Evolutionary conservation across 345 rosid genomes (phyloP).

Genomic region (Camelina neglecta): DNA sequence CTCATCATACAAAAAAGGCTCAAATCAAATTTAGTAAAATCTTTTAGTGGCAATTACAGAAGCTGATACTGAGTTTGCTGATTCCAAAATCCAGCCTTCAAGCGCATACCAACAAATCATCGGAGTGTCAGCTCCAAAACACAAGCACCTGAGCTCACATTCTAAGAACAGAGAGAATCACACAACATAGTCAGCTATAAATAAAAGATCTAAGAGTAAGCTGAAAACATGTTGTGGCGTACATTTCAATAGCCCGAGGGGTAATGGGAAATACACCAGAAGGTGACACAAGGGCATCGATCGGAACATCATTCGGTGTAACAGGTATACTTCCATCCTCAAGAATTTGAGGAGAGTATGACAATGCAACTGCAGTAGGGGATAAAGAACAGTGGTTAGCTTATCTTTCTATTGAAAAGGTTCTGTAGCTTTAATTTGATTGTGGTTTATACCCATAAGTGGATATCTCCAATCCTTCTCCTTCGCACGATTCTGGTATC

Average conservation of each 20-base stretch:
- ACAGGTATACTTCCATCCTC: constrained; percentile 72
- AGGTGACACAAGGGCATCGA: constrained; percentile 83
- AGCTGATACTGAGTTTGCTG: constrained; percentile 7
- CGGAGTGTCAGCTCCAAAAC: constrained; percentile 24
- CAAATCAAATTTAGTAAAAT: neutral
- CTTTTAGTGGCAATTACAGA: neutral
- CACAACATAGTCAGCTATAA: constrained; percentile 3
- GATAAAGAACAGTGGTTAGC: neutral
- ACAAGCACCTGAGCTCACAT: constrained; percentile 39
- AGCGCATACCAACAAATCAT: constrained; percentile 8
- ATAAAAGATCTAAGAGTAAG: constrained; percentile 3
- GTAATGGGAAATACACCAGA: constrained; percentile 69
- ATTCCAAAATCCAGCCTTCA: constrained; percentile 23
- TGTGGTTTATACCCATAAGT: constrained; percentile 60
- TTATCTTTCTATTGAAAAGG: constrained; percentile 8
- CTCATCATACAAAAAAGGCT: constrained; percentile 25
- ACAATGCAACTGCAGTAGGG: constrained; percentile 75
- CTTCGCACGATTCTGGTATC: constrained; percentile 72
- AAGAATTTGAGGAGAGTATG: constrained; percentile 82
- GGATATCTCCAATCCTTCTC: constrained; percentile 76
- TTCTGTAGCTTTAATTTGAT: constrained; percentile 8
- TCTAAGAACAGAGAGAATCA: constrained; percentile 30
- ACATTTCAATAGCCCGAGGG: constrained; percentile 71
- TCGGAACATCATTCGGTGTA: constrained; percentile 62
- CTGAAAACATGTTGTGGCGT: constrained; percentile 3